Base-by-base conservation (phyloP, 768 basidiomycete species). In the Tricholoma hemisulphureum region DNA sequence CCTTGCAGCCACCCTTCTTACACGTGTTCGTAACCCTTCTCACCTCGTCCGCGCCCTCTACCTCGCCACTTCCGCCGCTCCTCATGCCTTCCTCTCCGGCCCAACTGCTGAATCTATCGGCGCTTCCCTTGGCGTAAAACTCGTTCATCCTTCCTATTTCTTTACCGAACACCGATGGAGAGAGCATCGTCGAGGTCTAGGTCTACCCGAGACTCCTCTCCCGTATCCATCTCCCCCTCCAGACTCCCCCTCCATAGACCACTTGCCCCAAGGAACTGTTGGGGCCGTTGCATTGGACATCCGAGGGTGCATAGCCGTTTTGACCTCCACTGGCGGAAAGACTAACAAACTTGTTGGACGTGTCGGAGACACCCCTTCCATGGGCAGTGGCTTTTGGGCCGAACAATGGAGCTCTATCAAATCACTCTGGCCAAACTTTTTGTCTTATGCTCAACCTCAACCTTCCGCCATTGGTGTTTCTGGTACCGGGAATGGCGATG, bases 261-360 rank as follows among this genome's bases (percentile, higher is more conserved):
- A 80, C 61, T 73, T 84, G 59, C 88, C 92, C 4, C 87, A 73
- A 14, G 92, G 91, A 10, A 94, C 91, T 0, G 91, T 94, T 9
- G 92, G 92, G 18, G 92, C 92, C 1, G 90, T 94, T 7, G 91
- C 89, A 4, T 74, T 93, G 29, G 92, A 93, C 66, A 63, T 78
- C 6, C 75, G 83, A 21, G 91, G 91, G 0, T 91, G 90, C 65
- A 85, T 93, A 57, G 83, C 86, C 1, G 73, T 78, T 2, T 73
- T 86, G 16, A 93, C 92, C 1, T 92, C 91, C 1, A 94, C 91
- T 0, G 92, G 92, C 32, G 91, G 92, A 1, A 76, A 75, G 48
- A 93, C 90, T 34, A 94, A 94, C 71, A 94, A 94, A 69, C 78
- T 91, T 8, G 87, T 85, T 16, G 91, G 91, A 6, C 80, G 91